Base-by-base conservation (phyloP, 1,139 yeast species). In the Geotrichum cucujoidarum region DNA sequence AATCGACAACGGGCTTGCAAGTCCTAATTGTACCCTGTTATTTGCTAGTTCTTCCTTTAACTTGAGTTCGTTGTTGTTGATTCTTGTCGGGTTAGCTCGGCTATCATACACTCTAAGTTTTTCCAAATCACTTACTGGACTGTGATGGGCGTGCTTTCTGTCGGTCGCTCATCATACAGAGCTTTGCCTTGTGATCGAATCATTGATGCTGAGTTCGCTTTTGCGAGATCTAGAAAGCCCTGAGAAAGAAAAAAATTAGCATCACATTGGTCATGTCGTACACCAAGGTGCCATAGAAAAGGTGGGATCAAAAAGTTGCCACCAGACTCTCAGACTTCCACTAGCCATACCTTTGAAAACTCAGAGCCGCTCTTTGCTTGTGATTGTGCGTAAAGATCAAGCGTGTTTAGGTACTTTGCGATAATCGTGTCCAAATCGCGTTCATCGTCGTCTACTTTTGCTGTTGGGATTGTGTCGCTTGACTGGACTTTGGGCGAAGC, bases 181-280 rank as follows among this genome's bases (percentile, higher is more conserved):
- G 37, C 38, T 14, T 17, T 32, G 29, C 32, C 41, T 25, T 30
- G 33, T 2, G 46, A 29, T 27, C 43, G 24, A 6, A 43, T 41
- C 41, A 42, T 41, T 11, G 46, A 32, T 17, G 43, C 18, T 3
- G 46, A 30, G 20, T 47, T 47, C 14, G 47, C 50, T 33, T 47
- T 47, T n/a, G 43, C 50, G 30, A 47, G 25, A 32, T 42, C 40
- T 35, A 47, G 16, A 33, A 31, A 47, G 13, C 46, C 50, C 50
- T 47, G 17, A 6, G 17, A 24, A 14, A 14, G 17, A 18, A 7
- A 11, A 5, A 6, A 7, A 31, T 41, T 32, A 41, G 44, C 38
- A 41, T 17, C 16, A 34, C 33, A 13, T 7, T 24, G 27, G 22
- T 25, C 33, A 7, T 22, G 14, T n/a, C n/a, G n/a, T n/a, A n/a